A percentile compares a stretch with the other conserved stretches of the same genome.
Evolutionary conservation across 768 basidiomycete species (phyloP).

Genomic region (Pisolithus tinctorius): DNA sequence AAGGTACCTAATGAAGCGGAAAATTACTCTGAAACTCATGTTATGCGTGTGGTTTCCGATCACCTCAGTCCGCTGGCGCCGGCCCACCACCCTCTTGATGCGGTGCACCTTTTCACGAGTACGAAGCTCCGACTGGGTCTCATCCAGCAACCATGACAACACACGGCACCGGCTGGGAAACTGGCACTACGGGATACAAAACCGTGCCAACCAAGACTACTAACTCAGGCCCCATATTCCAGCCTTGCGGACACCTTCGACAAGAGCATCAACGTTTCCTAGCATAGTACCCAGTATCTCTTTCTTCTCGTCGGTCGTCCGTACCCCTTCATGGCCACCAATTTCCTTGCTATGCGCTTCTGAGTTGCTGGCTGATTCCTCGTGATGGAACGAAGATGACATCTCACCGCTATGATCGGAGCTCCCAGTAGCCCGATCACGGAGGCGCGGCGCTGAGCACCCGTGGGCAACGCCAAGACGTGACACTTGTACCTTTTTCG

Average conservation of each 20-base stretch:
- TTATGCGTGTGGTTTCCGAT: too few species aligned
- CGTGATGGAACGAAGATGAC: neutral
- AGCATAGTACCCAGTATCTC: conserved; percentile 73
- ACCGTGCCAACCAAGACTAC: neutral
- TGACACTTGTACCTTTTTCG: conserved; percentile 43
- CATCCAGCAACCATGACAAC: too few species aligned
- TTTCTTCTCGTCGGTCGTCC: conserved; percentile 80
- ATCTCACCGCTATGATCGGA: neutral
- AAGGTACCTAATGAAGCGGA: too few species aligned
- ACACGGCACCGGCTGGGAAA: too few species aligned
- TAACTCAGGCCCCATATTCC: conserved; percentile 78
- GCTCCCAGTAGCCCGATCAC: conserved; percentile 1
- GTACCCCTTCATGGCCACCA: conserved; percentile 20
- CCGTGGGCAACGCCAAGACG: conserved; percentile 25
- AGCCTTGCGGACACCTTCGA: conserved; percentile 80
- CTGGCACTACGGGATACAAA: too few species aligned
- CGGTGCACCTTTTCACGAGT: too few species aligned
- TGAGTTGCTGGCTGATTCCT: neutral
- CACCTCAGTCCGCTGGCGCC: too few species aligned
- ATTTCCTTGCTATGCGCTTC: conserved; percentile 3
- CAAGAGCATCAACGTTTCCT: conserved; percentile 87
- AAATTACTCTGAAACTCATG: too few species aligned
- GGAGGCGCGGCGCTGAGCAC: conserved; percentile 6
- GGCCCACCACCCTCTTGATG: too few species aligned
- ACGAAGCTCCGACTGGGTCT: too few species aligned